A percentile compares a stretch with the other conserved stretches of the same genome.
Evolutionary conservation across 2,329 filamentous ascomycete species (phyloP).

Genomic region (Zymoseptoria brevis): DNA sequence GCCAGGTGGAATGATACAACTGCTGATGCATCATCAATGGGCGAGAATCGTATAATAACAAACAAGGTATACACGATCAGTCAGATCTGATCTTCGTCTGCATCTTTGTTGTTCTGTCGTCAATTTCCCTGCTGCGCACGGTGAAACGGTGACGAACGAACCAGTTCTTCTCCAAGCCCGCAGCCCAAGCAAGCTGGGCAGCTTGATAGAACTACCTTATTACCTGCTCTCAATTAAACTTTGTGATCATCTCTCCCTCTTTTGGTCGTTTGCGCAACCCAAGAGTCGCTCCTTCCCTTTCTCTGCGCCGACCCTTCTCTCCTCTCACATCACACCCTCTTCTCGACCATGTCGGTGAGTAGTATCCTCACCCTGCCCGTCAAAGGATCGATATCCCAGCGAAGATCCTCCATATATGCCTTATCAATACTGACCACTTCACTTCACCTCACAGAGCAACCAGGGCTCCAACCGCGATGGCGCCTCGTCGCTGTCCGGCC

Average conservation of each 20-base stretch:
- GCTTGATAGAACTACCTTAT: too few relatives aligned
- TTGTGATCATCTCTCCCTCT: neutral
- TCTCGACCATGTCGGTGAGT: neutral
- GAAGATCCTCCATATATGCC: neutral
- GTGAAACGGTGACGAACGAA: neutral
- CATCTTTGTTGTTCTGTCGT: too few relatives aligned
- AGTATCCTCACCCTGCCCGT: too few relatives aligned
- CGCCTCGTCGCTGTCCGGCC: conserved; percentile 40
- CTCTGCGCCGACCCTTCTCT: too few relatives aligned
- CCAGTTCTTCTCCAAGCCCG: neutral
- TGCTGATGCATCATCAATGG: neutral
- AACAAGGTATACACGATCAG: neutral
- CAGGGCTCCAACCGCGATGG: conserved; percentile 6
- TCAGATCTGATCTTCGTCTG: too few relatives aligned
- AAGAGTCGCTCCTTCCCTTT: neutral
- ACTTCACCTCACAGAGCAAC: conserved; percentile 1
- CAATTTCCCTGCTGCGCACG: too few relatives aligned
- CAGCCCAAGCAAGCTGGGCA: too few relatives aligned
- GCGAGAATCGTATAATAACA: neutral
- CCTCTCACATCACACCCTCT: neutral
- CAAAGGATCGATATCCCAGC: neutral
- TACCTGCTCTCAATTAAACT: neutral
- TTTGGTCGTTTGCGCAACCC: too few relatives aligned
- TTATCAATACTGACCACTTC: neutral
- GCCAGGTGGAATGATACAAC: neutral